Evolutionary conservation across 495 filamentous ascomycete species (phyloP), one percentile per base, ranked within the genome.

Genomic region (Aspergillus hancockii): DNA sequence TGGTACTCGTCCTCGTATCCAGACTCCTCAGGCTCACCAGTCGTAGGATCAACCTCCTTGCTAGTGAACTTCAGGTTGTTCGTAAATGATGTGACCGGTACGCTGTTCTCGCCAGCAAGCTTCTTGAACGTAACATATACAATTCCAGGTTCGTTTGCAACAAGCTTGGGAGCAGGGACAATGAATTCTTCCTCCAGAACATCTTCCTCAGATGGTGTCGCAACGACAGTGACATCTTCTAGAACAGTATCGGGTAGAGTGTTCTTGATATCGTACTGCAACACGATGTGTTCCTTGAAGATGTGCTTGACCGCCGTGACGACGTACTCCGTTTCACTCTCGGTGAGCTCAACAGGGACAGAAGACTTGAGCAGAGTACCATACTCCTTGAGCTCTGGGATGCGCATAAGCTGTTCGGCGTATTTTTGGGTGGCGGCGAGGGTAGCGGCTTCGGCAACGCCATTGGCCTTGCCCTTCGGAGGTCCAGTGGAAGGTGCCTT

Each of bases 1-100:
- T 97, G 89, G 71, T 98, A 98, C 74, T 98, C 94, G 65, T 98
- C 94, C 22, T 97, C 93, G 65, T 97, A 98, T 36, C 95, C 94
- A 45, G 71, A 80, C 14, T 96, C 92, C 68, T 98, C 95, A 1
- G 95, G 90, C 71, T 97, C 91, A 62, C 87, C 85, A 22, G 92
- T 97, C n/a, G 88, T 88, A 5, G 94, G 94, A 65, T 98, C 94
- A 52, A 98, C 95, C 74, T 98, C 94, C 72, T 96, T 96, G 79
- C 88, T 93, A 22, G 92, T 97, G 70, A 98, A 98, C 74, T 95
- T 97, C 54, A 98, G 85, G 50, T 90, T 81, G 74, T 98, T 98
- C 52, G 90, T 92, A 73, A 98, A 96, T 22, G 85, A 89, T 55
- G 86, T 83, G 14, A 88, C 82, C 2, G 91, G 84, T 65, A 94